These are phyloP conservation scores for Yarrowia sp. DNA, from an alignment of 805 yeast species.

Conservation along the genomic window DNA sequence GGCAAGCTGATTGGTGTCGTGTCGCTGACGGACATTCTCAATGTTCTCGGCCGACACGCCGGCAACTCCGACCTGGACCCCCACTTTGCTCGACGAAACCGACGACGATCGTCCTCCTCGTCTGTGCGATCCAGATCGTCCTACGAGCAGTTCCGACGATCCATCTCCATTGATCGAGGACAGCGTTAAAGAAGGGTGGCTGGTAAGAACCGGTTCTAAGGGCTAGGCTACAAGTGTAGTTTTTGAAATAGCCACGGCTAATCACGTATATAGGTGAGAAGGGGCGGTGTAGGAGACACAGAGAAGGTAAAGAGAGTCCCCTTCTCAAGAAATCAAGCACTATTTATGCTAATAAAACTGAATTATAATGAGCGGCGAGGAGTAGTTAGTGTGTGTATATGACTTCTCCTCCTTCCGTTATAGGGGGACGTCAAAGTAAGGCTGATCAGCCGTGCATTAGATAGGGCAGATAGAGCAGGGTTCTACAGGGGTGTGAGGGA, in stretches of 20 bases:
- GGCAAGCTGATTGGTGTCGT: slow-evolving; percentile 91
- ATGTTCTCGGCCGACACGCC: slow-evolving; percentile 74
- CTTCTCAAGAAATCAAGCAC: slow-evolving; percentile 6
- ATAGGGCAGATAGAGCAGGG: slow-evolving; percentile 14
- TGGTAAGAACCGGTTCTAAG: too few relatives aligned
- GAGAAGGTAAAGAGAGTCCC: neutral
- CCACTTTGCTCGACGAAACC: slow-evolving; percentile 81
- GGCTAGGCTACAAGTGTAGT: too few relatives aligned
- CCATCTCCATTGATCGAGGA: slow-evolving; percentile 37
- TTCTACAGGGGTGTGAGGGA: neutral
- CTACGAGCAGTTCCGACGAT: slow-evolving; percentile 39
- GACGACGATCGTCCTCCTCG: slow-evolving; percentile 56
- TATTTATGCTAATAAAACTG: slow-evolving; percentile 29
- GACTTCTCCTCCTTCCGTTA: too few relatives aligned
- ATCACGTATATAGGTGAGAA: slow-evolving; percentile 25
- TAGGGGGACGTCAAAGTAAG: neutral
- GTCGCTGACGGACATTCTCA: slow-evolving; percentile 87
- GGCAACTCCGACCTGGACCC: slow-evolving; percentile 80
- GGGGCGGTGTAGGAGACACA: neutral
- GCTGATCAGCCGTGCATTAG: slow-evolving; percentile 18
- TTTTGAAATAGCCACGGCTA: too few relatives aligned
- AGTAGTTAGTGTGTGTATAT: too few relatives aligned
- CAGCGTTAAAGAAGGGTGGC: slow-evolving; percentile 15
- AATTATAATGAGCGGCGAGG: neutral
- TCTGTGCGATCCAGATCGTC: slow-evolving; percentile 42